These are phyloP conservation scores for Psidium friedrichsthalianum DNA, from an alignment of 345 rosid genomes.

Conservation along the genomic window DNA sequence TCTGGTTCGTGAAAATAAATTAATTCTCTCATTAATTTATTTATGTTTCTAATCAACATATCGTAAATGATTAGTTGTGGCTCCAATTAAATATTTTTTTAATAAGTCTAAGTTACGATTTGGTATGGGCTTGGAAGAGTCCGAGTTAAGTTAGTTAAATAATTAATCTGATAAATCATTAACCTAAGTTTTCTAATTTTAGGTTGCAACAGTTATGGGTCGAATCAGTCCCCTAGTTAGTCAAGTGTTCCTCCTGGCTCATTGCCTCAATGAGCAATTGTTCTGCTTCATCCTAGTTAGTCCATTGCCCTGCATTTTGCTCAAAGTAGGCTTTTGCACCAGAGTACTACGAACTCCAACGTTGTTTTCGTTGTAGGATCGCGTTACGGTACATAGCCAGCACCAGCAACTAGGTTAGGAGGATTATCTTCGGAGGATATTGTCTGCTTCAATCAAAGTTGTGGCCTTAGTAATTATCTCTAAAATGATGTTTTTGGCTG, in stretches of 20 bases:
- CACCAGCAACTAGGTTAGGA: background rate
- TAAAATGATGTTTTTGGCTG: background rate
- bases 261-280: background rate
- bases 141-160: no score
- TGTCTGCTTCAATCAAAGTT: background rate
- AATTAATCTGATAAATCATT: no score
- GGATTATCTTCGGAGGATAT: background rate
- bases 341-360: background rate
- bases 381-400: background rate
- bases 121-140: no score
- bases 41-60: no score
- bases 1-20: no score
- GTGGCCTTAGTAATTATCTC: background rate
- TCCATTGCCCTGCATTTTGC: background rate
- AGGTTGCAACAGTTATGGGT: no score
- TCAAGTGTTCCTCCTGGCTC: background rate
- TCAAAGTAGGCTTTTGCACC: background rate
- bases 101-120: no score
- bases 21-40: no score
- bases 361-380: background rate
- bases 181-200: no score
- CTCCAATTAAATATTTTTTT: no score
- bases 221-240: no score
- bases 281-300: background rate
- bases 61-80: no score